phyloP scores from a whole-genome alignment of 2,329 filamentous ascomycete species.

The Aspergillus pseudoglaucus region DNA sequence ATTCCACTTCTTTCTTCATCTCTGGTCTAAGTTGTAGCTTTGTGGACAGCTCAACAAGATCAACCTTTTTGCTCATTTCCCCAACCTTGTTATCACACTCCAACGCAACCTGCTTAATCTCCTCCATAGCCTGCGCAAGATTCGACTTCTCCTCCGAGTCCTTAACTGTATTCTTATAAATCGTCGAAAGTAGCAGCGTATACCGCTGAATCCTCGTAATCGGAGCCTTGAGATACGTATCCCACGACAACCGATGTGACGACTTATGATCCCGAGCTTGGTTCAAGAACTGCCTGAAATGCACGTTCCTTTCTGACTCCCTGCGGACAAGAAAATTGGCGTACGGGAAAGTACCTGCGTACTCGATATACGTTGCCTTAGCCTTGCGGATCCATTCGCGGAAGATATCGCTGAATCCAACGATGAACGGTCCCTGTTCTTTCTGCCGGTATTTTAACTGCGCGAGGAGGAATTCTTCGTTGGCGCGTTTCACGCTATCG shows the following conservation, averaged over 20 bases:
- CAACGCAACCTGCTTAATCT: slow-evolving; percentile 80
- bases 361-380: slow-evolving; percentile 80
- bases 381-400: slow-evolving; percentile 97
- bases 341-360: slow-evolving; percentile 78
- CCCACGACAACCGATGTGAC: slow-evolving; percentile 82
- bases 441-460: slow-evolving; percentile 95
- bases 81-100: slow-evolving; percentile 91
- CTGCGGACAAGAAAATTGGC: slow-evolving; percentile 77
- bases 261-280: slow-evolving; percentile 69
- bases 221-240: slow-evolving; percentile 86
- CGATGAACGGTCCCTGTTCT: slow-evolving; percentile 91
- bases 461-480: slow-evolving; percentile 84
- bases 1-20: slow-evolving; percentile 72
- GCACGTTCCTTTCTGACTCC: slow-evolving; percentile 74
- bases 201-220: slow-evolving; percentile 92
- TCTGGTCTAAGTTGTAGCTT: slow-evolving; percentile 81
- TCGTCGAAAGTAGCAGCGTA: slow-evolving; percentile 71
- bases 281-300: slow-evolving; percentile 82
- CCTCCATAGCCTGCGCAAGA: slow-evolving; percentile 74
- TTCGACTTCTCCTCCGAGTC: slow-evolving; percentile 89
- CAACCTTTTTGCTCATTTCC: slow-evolving; percentile 85
- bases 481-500: slow-evolving; percentile 80
- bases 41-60: slow-evolving; percentile 72
- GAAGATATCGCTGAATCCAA: slow-evolving; percentile 94
- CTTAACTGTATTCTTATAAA: slow-evolving; percentile 72